Base-by-base conservation (phyloP, 163 green algal genomes). In the Trebouxia gelatinosa region DNA sequence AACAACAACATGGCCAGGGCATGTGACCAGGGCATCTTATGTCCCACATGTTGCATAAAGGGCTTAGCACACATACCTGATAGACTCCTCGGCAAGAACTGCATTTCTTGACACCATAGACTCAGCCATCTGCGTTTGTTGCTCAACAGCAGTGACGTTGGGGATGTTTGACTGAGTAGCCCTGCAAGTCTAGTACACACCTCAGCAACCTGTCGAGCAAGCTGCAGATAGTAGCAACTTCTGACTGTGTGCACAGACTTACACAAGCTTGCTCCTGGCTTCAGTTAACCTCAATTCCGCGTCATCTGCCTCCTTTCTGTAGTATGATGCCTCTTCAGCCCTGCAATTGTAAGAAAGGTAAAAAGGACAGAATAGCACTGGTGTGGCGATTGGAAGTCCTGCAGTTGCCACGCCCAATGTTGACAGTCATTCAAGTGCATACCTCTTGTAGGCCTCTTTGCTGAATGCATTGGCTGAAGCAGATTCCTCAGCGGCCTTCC, bases 371-470 rank as follows among this genome's bases (percentile, higher is more conserved):
- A 23, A 59, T 23, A 59, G 48, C 19, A 59, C 48, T 7, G 48
- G 48, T 7, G 26, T 23, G 26, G 19, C 26, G 48, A 23, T 23
- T 23, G 26, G 48, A 23, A 19, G 48, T 2, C 26, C 48, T 28
- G 48, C 48, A 7, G 13, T 17, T 2, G 48, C 2, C 48, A 59
- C 19, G 19, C 23, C 19, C 2, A 3, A 3, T 19, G 19, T 2
- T 2, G 19, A 19, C 48, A 59, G 1, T 23, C 48, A 59, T 2
- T 28, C 48, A 59, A 23, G 5, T 32, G 5, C 13, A 62, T 9
- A 76, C 68, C 46, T 76, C 29, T 76, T 61, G 46, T 76, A 76
- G 21, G 68, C 68, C 5, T 76, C 28, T 21, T 76, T 76, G 43
- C 40, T 76, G 11, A 32, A 39, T 6, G 68, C 68, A 39, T 58